Base-by-base conservation (phyloP, 2,329 filamentous ascomycete species). In the Scedosporium minutisporum region DNA sequence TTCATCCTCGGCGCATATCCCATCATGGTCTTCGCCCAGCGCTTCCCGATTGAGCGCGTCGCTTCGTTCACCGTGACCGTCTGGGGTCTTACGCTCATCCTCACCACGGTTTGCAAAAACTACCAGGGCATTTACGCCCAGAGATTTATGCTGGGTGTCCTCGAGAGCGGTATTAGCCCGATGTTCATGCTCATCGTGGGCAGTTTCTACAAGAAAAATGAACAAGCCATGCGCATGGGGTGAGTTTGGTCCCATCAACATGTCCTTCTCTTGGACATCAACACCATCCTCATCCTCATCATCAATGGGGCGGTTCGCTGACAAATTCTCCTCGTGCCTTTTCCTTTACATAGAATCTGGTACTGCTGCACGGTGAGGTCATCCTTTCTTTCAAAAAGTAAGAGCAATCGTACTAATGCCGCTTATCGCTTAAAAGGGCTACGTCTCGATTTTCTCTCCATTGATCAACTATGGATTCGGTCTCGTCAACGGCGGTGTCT, bases 131-230 rank as follows among this genome's bases (percentile, higher is more conserved):
- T 82, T 16, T 75, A 75, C 0, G 69, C 75, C 0, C 77, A 75
- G 48, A 74, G 79, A 0, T 78, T 80, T 62, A 68, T 81, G 2
- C 69, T 82, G 0, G 79, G 80, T 1, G 65, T 75, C 0, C 79
- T 81, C 18, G 79, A 82, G 66, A 76, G 78, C 0, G 74, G 76
- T 0, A 78, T 82, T 6, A 79, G 77, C 0, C 78, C 80, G 0
- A 76, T 76, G 12, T 80, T 80, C 61, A 80, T 81, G 75, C 75
- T 82, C 71, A 77, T 81, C 41, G 75, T 80, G 71, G 61, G 61
- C 2, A 29, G 44, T n/a, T 62, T 57, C 41, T 63, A 64, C 33
- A 51, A 55, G 38, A 58, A 62, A 14, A 51, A 58, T 23, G 60
- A 64, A 48, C 61, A 64, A 44, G 61, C 61, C 1, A 57, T 64